phyloP scores from a whole-genome alignment of 1,284 basidiomycete species.

The Butyriboletus appendiculatus region DNA sequence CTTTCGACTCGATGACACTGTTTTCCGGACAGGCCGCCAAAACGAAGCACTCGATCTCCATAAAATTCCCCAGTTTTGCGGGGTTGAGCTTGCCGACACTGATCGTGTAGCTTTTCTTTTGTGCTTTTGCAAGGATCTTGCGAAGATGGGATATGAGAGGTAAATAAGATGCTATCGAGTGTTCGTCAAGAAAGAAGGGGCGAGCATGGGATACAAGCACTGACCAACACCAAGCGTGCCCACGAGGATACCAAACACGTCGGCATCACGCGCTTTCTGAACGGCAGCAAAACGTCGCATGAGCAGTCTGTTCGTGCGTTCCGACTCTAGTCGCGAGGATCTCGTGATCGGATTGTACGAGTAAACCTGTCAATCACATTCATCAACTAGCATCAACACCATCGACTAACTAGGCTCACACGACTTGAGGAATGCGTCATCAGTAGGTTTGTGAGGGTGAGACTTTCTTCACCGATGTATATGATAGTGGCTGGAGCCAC shows the following conservation, averaged over 20 bases:
- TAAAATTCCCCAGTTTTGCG: conserved; percentile 94
- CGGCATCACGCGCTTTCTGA: conserved; percentile 89
- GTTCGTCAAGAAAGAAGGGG: neutral
- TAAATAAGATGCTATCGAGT: conserved; percentile 69
- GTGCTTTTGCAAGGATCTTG: conserved; percentile 56
- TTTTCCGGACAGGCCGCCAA: conserved; percentile 96
- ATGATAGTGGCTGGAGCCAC: conserved; percentile 48
- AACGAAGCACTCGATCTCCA: conserved; percentile 96
- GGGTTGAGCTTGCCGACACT: conserved; percentile 96
- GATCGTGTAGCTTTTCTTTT: conserved; percentile 93
- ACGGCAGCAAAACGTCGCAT: conserved; percentile 90
- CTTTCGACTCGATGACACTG: conserved; percentile 84
- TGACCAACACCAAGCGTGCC: conserved; percentile 90
- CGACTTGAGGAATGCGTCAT: conserved; percentile 64
- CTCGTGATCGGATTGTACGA: conserved; percentile 71
- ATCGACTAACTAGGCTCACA: conserved; percentile 22
- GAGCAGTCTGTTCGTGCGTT: conserved; percentile 78
- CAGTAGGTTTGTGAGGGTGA: conserved; percentile 84
- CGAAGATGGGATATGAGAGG: conserved; percentile 82
- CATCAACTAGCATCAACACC: neutral
- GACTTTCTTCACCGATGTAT: conserved; percentile 85
- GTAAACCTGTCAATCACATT: conserved; percentile 52
- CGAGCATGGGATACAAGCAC: conserved; percentile 27
- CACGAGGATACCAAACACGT: conserved; percentile 94
- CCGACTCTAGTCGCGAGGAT: conserved; percentile 57